Percentiles rank a stretch among this genome's conserved stretches.
Conservation (phyloP, 108 stramenopile genomes). For the Aurantiochytrium sp. region DNA sequence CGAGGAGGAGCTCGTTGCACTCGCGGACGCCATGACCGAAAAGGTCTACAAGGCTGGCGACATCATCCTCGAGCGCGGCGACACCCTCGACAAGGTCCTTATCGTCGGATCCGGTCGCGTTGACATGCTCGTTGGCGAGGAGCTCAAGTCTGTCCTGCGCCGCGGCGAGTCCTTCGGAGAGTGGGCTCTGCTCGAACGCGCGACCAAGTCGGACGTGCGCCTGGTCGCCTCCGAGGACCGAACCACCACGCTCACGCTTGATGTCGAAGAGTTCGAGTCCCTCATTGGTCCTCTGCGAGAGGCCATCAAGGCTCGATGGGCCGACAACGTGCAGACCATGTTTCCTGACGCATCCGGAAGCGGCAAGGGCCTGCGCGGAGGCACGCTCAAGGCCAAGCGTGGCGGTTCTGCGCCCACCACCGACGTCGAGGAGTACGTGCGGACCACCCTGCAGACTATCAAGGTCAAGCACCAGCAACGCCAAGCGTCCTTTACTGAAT, state of each 20-base stretch:
- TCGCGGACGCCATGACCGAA: background rate
- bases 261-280: slow-evolving; percentile 11
- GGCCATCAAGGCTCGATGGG: background rate
- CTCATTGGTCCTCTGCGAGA: background rate
- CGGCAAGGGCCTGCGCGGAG: too few relatives aligned
- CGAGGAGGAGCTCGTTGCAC: background rate
- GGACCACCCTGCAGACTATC: background rate
- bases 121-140: background rate
- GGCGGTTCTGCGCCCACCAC: background rate
- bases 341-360: background rate
- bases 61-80: background rate
- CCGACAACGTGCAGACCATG: background rate
- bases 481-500: background rate
- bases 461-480: background rate
- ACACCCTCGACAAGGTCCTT: background rate
- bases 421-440: background rate
- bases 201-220: background rate
- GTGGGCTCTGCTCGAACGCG: background rate
- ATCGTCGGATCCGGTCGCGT: background rate
- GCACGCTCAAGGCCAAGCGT: background rate
- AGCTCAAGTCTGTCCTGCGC: background rate
- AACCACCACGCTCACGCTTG: background rate
- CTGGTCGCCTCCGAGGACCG: background rate
- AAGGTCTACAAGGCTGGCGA: background rate
- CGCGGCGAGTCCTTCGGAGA: background rate